Evolutionary conservation across 2,329 filamentous ascomycete species (phyloP).

Genomic region (Bipolaris zeicola): DNA sequence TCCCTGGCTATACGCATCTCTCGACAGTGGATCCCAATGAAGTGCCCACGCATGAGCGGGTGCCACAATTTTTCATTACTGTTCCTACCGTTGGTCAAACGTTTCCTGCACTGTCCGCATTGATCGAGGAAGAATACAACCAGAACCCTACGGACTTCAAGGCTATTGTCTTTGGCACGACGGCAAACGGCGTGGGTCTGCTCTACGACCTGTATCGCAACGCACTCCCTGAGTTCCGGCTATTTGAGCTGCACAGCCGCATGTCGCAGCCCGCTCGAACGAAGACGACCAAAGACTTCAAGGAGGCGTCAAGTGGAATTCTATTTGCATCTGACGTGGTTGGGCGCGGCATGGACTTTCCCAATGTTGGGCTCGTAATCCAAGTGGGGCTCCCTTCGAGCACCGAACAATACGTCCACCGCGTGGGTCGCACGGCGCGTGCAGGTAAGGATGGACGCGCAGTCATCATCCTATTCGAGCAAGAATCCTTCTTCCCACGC

Average conservation of each 20-base stretch:
- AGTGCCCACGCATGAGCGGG: constrained; percentile 54
- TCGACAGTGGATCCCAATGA: constrained; percentile 54
- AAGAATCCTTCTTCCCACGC: constrained; percentile 59
- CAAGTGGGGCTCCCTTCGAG: constrained; percentile 58
- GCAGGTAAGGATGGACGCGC: constrained; percentile 58
- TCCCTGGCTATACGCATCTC: constrained; percentile 50
- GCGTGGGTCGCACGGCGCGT: constrained; percentile 51
- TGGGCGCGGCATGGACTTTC: constrained; percentile 59
- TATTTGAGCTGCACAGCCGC: constrained; percentile 53
- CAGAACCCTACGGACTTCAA: constrained; percentile 51
- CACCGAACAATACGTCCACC: constrained; percentile 55
- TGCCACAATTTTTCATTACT: constrained; percentile 56
- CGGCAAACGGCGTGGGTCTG: constrained; percentile 54
- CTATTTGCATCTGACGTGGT: constrained; percentile 58
- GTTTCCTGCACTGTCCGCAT: constrained; percentile 53
- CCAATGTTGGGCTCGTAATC: constrained; percentile 56
- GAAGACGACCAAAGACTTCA: constrained; percentile 53
- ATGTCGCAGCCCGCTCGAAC: constrained; percentile 52
- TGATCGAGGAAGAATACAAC: constrained; percentile 53
- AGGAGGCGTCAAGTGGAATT: constrained; percentile 54
- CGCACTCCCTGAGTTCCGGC: constrained; percentile 41
- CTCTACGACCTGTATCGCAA: constrained; percentile 49
- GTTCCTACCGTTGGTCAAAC: constrained; percentile 52
- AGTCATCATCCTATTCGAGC: constrained; percentile 59
- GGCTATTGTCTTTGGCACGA: constrained; percentile 55